A percentile compares a stretch with the other conserved stretches of the same genome.
These are phyloP conservation scores for Cinchona pubescens DNA, from an alignment of 257 asterid species.

Conservation along the genomic window DNA sequence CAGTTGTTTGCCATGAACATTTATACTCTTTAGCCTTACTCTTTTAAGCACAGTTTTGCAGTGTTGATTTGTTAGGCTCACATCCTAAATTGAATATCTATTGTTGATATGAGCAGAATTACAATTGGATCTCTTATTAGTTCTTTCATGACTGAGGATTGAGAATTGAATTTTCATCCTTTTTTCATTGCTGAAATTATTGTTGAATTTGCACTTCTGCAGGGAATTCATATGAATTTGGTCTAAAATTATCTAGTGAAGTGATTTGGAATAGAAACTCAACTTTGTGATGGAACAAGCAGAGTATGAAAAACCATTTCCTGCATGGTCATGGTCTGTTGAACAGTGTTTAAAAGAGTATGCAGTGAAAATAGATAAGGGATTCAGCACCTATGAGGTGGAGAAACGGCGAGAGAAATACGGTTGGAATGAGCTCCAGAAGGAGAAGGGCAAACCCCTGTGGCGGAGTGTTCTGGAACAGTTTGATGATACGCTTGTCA, in stretches of 20 bases:
- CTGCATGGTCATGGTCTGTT: slow-evolving; percentile 74
- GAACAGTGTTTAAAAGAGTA: slow-evolving; percentile 69
- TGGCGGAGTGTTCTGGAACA: slow-evolving; percentile 75
- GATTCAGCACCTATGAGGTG: slow-evolving; percentile 55
- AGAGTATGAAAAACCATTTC: slow-evolving; percentile 44
- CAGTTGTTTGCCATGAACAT: neutral
- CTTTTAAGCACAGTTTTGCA: neutral
- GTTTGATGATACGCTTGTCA: slow-evolving; percentile 74
- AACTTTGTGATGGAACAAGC: slow-evolving; percentile 32
- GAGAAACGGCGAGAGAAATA: slow-evolving; percentile 54
- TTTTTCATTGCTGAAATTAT: slow-evolving; percentile 1
- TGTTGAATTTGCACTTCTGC: slow-evolving; percentile 10
- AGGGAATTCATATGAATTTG: slow-evolving; percentile 34
- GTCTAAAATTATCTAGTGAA: slow-evolving; percentile 12
- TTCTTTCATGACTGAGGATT: neutral
- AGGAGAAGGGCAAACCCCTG: slow-evolving; percentile 69
- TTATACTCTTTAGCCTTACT: neutral
- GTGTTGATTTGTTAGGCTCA: neutral
- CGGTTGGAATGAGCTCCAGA: slow-evolving; percentile 71
- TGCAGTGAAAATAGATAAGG: slow-evolving; percentile 61
- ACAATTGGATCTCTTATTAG: neutral
- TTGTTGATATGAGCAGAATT: neutral
- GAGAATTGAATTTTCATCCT: neutral
- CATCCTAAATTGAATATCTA: neutral
- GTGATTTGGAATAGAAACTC: slow-evolving; percentile 16